These are phyloP conservation scores for Mycena capillaripes DNA, from an alignment of 768 basidiomycete species.

Conservation along the genomic window DNA sequence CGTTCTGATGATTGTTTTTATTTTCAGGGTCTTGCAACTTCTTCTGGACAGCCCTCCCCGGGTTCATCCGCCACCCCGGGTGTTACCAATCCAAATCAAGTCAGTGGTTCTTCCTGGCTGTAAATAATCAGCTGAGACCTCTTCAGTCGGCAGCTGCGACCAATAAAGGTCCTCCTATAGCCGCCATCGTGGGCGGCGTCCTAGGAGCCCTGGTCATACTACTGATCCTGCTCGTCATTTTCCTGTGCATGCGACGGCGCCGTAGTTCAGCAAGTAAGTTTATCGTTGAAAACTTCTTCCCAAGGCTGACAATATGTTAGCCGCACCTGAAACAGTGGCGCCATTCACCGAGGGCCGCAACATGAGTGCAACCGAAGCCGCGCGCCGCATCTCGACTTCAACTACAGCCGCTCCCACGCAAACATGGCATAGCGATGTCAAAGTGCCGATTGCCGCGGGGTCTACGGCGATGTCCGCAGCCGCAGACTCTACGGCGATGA, in stretches of 20 bases:
- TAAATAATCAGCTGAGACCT: background rate
- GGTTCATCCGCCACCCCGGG: background rate
- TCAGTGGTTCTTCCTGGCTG: background rate
- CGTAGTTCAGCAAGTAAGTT: background rate
- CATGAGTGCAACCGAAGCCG: too few relatives aligned
- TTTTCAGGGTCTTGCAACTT: background rate
- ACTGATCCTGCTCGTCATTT: conserved; percentile 5
- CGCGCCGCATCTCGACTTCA: background rate
- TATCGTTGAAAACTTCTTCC: background rate
- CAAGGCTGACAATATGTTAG: background rate
- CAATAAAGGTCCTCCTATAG: conserved; percentile 1
- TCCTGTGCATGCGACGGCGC: conserved; percentile 8
- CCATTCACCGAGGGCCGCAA: too few relatives aligned
- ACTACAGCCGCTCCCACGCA: background rate
- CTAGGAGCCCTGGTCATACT: conserved; percentile 13
- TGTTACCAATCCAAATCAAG: background rate
- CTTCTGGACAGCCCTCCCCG: background rate
- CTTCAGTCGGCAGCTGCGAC: background rate
- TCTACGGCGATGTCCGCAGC: background rate
- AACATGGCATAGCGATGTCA: background rate
- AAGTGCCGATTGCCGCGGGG: background rate
- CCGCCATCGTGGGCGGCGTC: conserved; percentile 28
- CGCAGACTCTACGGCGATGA: too few relatives aligned
- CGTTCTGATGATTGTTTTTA: background rate
- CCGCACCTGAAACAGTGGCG: background rate